phyloP scores from a whole-genome alignment of 208 protist species.

The Trypanosoma avium region DNA sequence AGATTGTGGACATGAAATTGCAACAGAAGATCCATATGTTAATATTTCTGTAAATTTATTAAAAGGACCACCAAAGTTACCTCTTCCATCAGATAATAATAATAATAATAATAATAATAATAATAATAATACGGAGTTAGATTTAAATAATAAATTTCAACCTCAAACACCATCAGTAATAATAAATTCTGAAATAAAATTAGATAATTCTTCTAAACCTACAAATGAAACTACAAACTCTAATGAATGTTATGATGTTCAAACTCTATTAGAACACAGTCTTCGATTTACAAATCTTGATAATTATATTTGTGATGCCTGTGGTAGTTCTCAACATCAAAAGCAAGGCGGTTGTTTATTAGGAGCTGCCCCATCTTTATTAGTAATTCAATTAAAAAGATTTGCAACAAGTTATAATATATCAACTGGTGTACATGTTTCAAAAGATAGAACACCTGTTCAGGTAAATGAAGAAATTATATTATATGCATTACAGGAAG shows the following conservation, averaged over 20 bases:
- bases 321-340: slow-evolving; percentile 33
- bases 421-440: slow-evolving; percentile 21
- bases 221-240: no score
- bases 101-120: not conserved
- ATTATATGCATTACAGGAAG: slow-evolving; percentile 29
- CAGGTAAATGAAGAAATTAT: slow-evolving; percentile 29
- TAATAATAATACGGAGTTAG: not conserved
- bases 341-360: slow-evolving; percentile 72
- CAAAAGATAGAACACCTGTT: slow-evolving; percentile 36
- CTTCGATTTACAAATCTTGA: slow-evolving; percentile 52
- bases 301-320: slow-evolving; percentile 69
- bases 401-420: slow-evolving; percentile 38
- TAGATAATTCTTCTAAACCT: not conserved
- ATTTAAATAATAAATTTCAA: not conserved
- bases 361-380: slow-evolving; percentile 42
- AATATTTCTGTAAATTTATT: slow-evolving; percentile 51
- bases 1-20: slow-evolving; percentile 70
- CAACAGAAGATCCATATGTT: slow-evolving; percentile 66
- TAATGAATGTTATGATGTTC: slow-evolving; percentile 12
- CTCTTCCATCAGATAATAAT: not conserved
- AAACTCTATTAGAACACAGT: slow-evolving; percentile 38
- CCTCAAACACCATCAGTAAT: not conserved
- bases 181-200: not conserved
- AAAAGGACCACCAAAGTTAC: not conserved
- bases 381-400: slow-evolving; percentile 77